Evolutionary conservation across 495 filamentous ascomycete species (phyloP).

Genomic region (Neurospora tetrasperma): DNA sequence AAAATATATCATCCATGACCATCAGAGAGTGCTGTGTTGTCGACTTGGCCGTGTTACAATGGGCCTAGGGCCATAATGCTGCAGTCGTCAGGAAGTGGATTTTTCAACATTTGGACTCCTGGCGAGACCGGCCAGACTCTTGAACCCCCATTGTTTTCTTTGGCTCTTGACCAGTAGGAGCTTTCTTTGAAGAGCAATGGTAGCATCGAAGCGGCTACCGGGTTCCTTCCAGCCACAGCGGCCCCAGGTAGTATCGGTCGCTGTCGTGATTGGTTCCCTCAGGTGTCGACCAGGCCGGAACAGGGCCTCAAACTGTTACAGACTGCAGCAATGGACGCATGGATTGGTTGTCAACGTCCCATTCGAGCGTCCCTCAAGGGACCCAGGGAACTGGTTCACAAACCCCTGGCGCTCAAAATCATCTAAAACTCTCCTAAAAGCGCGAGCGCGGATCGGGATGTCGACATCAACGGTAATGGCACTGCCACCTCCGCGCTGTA

Average conservation of each 20-base stretch:
- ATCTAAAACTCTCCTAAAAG: neutral
- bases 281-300: neutral
- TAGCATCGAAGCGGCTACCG: neutral
- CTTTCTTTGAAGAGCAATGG: neutral
- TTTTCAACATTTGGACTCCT: neutral
- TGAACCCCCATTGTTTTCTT: neutral
- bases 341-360: neutral
- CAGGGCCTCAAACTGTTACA: neutral
- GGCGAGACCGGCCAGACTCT: neutral
- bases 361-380: neutral
- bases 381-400: neutral
- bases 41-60: slow-evolving; percentile 1
- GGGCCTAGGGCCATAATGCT: neutral
- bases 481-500: neutral
- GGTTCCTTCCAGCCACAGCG: neutral
- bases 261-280: neutral
- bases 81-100: neutral
- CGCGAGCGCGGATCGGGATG: neutral
- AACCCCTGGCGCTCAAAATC: neutral
- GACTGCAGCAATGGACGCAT: neutral
- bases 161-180: neutral
- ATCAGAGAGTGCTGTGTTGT: neutral
- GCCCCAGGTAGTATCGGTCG: neutral
- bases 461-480: neutral
- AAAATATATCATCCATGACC: neutral